Conservation (phyloP, 2,329 filamentous ascomycete genomes). For the Fulvia fulva region DNA sequence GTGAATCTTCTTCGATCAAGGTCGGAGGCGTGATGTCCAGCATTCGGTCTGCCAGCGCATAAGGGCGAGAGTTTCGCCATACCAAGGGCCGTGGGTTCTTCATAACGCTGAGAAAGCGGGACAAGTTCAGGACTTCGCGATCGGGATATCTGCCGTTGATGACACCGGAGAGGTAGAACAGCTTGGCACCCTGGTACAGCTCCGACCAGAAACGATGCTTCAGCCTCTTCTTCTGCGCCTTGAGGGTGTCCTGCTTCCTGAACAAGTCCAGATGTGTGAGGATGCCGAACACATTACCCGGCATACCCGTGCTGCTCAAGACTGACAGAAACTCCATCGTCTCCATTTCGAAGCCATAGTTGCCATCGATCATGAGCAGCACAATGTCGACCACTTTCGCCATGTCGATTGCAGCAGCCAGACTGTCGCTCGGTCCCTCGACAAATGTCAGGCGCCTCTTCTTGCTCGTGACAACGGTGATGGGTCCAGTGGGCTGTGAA, state of each 20-base stretch:
- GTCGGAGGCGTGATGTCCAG: constrained; percentile 93
- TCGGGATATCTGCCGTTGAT: constrained; percentile 96
- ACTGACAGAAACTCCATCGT: constrained; percentile 99
- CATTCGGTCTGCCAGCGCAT: constrained; percentile 89
- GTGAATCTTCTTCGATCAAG: constrained; percentile 79
- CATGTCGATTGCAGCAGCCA: constrained; percentile 94
- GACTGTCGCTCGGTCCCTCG: constrained; percentile 89
- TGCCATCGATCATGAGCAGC: constrained; percentile 95
- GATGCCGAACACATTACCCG: constrained; percentile 95
- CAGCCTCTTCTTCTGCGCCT: constrained; percentile 90
- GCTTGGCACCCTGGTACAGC: constrained; percentile 90
- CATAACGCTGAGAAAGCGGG: constrained; percentile 95
- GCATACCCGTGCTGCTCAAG: constrained; percentile 91
- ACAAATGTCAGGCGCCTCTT: constrained; percentile 90
- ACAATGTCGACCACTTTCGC: constrained; percentile 98
- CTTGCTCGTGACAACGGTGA: constrained; percentile 96
- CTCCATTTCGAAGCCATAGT: constrained; percentile 99
- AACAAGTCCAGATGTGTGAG: constrained; percentile 95
- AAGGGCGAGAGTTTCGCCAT: constrained; percentile 95
- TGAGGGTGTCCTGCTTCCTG: constrained; percentile 84
- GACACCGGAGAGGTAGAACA: constrained; percentile 95
- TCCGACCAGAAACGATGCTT: constrained; percentile 98
- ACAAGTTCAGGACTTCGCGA: constrained; percentile 91
- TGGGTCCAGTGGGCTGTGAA: constrained; percentile 80
- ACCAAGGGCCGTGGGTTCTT: constrained; percentile 96